A percentile compares a stretch with the other conserved stretches of the same genome.
phyloP scores from a whole-genome alignment of 208 protist genomes.

The Zelonia costaricensis region DNA sequence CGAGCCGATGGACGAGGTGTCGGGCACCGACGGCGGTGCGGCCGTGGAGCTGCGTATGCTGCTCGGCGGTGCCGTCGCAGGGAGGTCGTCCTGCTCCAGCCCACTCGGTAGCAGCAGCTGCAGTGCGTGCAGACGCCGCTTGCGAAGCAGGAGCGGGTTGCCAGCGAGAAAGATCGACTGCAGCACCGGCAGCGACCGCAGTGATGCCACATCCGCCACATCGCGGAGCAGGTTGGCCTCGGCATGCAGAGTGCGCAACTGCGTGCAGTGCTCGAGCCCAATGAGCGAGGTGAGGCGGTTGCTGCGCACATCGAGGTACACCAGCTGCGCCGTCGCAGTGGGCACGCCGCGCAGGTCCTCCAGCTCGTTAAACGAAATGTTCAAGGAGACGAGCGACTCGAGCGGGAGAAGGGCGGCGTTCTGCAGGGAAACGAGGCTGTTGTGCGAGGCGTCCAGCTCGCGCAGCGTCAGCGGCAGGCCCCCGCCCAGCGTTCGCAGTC shows the following conservation, averaged over 20 bases:
- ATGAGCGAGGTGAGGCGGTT: slow-evolving; percentile 52
- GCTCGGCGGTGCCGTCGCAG: slow-evolving; percentile 24
- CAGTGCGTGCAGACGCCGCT: slow-evolving; percentile 36
- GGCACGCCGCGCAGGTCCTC: slow-evolving; percentile 57
- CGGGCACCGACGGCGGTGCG: slow-evolving; percentile 17
- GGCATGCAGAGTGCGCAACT: slow-evolving; percentile 50
- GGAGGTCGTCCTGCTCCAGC: slow-evolving; percentile 45
- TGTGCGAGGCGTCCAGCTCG: slow-evolving; percentile 75
- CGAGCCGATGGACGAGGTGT: slow-evolving; percentile 23
- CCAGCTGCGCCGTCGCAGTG: slow-evolving; percentile 35
- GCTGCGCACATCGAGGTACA: slow-evolving; percentile 52
- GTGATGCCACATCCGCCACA: slow-evolving; percentile 35
- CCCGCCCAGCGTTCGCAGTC: slow-evolving; percentile 47
- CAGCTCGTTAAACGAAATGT: slow-evolving; percentile 78
- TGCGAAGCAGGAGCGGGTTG: slow-evolving; percentile 65
- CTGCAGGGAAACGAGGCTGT: slow-evolving; percentile 56
- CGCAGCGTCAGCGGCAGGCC: slow-evolving; percentile 52
- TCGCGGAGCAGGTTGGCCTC: slow-evolving; percentile 64
- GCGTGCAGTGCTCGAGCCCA: slow-evolving; percentile 59
- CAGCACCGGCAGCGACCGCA: slow-evolving; percentile 38
- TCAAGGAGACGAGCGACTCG: slow-evolving; percentile 45
- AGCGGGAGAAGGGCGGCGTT: slow-evolving; percentile 56
- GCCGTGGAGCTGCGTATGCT: slow-evolving; percentile 32
- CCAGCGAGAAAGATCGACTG: slow-evolving; percentile 37
- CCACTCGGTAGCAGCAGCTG: slow-evolving; percentile 37